These are phyloP conservation scores for Lachancea lanzarotensis DNA, from an alignment of 805 yeast species.

Conservation along the genomic window DNA sequence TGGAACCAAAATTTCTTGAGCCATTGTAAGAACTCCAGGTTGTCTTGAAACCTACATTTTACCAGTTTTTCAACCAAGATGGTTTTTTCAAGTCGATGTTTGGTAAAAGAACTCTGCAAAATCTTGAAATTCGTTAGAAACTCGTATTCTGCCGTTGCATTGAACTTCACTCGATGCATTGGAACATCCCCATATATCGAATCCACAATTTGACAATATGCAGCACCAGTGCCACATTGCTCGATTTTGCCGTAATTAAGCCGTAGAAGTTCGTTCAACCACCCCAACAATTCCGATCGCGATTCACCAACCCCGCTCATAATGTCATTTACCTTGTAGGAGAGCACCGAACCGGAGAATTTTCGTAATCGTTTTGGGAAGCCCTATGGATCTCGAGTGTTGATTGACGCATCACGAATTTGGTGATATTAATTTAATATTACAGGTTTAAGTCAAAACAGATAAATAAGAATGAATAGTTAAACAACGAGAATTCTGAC, in stretches of 20 bases:
- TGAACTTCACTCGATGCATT: conserved; percentile 67
- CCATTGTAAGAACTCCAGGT: conserved; percentile 93
- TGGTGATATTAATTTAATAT: too few species aligned
- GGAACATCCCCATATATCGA: conserved; percentile 79
- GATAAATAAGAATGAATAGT: too few species aligned
- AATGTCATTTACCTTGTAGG: background rate
- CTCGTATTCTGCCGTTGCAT: conserved; percentile 68
- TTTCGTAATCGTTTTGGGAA: too few species aligned
- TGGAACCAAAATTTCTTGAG: conserved; percentile 76
- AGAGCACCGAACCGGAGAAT: too few species aligned
- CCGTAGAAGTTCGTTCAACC: conserved; percentile 72
- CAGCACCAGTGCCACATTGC: conserved; percentile 94
- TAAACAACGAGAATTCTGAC: too few species aligned
- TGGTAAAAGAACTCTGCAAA: conserved; percentile 71
- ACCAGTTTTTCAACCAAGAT: conserved; percentile 77
- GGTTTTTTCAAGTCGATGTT: conserved; percentile 61
- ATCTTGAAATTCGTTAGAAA: conserved; percentile 75
- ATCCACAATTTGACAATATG: conserved; percentile 88
- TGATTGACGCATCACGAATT: too few species aligned
- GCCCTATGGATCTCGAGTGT: too few species aligned
- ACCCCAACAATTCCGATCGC: conserved; percentile 71
- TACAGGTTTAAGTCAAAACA: too few species aligned
- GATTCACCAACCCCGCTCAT: conserved; percentile 55
- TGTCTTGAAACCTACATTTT: conserved; percentile 89
- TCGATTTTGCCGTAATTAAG: conserved; percentile 72